These are phyloP conservation scores for Phytopythium aichiense DNA, from an alignment of 352 stramenopile species.

Conservation along the genomic window DNA sequence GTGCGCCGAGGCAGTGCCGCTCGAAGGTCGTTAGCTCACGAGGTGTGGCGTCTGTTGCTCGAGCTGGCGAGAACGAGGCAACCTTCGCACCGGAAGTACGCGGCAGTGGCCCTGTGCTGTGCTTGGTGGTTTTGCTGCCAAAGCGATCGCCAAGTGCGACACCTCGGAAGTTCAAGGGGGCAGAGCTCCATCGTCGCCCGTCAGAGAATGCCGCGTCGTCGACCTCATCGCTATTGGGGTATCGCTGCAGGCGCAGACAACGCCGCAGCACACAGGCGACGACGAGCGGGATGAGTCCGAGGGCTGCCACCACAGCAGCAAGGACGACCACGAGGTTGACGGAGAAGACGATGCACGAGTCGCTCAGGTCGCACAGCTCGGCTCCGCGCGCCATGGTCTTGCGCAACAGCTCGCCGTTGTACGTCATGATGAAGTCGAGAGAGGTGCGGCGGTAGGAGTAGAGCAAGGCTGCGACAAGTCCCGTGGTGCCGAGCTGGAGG, in stretches of 20 bases:
- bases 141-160: background rate
- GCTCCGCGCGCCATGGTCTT: constrained; percentile 14
- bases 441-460: constrained; percentile 25
- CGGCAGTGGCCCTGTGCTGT: background rate
- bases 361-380: constrained; percentile 24
- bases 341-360: constrained; percentile 28
- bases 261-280: background rate
- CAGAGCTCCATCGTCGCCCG: background rate
- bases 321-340: constrained; percentile 25
- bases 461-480: constrained; percentile 20
- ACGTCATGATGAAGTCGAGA: constrained; percentile 22
- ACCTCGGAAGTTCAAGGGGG: background rate
- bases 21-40: constrained; percentile 16
- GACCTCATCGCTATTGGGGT: background rate
- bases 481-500: constrained; percentile 25
- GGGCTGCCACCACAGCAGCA: background rate
- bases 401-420: constrained; percentile 20
- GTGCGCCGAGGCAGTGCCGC: constrained; percentile 14
- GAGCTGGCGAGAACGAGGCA: background rate
- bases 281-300: background rate
- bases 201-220: background rate
- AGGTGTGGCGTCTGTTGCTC: background rate
- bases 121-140: background rate
- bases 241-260: background rate
- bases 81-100: background rate